Evolutionary conservation across 345 rosid genomes (phyloP), one percentile per base, ranked within the genome.

Genomic region (Gossypium australe): DNA sequence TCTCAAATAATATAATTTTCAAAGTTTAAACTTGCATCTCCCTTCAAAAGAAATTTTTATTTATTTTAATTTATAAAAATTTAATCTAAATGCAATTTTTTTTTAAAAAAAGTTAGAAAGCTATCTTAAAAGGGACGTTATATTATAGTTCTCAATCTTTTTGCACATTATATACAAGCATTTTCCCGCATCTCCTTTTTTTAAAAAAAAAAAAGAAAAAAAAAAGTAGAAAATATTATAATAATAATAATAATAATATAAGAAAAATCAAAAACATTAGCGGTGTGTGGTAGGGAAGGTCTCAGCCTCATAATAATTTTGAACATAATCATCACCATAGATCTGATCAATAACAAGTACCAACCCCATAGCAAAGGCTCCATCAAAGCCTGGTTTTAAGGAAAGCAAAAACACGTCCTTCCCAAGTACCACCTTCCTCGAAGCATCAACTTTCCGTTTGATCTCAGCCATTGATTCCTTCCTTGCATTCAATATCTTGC

Each of bases 281-380:
- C 82, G 77, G 44, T 70, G 78, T 73, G 75, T 34, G 73, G 80
- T 57, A 59, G 84, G 86, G 70, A 80, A 75, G 78, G 80, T 83
- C 72, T 67, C 79, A 53, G 74, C 80, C 18, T 73, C 83, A 58
- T 79, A 81, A 44, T 60, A 34, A 34, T 34, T 76, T 4, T 71
- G 81, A 3, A 72, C 80, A 16, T 60, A 72, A 78, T 86, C 91
- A 64, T 85, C 87, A 64, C 93, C 90, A 81, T 72, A 78, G 82
- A 91, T 89, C 76, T 86, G 99, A 81, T 92, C 98, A 69, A 94
- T 88, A 24, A 92, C 86, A 17, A 94, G 77, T 1, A 92, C 90
- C 82, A 94, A 66, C 2, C 94, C 98, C 99, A 94, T 89, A 0
- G 98, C 94, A 10, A 94, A 89, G 6, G 98, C 93, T 0, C 84